Evolutionary conservation across 106 monocot genomes (phyloP), one percentile per base, ranked within the genome.

Genomic region (Iris macrosiphon): DNA sequence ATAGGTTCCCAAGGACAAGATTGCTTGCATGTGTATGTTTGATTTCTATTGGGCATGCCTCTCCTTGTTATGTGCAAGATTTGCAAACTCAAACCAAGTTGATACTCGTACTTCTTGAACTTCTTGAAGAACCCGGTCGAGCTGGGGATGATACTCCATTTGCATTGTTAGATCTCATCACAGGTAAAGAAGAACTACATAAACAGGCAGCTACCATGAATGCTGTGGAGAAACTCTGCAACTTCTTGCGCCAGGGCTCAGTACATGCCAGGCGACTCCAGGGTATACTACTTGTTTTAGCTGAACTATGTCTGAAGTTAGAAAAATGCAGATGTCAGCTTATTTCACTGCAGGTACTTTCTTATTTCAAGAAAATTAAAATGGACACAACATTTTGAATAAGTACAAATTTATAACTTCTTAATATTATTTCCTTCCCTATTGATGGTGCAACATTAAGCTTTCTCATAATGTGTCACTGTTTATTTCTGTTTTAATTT

Each of bases 141-240:
- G 72, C 60, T 70, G 96, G 96, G 39, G 80, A 91, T 71, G 96
- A 91, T 61, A 87, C 90, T 63, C 77, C 90, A 22, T 98, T 82
- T 79, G 86, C 76, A 33, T 68, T 98, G 51, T 68, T 52, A 64
- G 72, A 63, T 60, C 55, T 98, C 26, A 67, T 91, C 53, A 45
- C 30, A 54, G 90, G 63, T 27, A 73, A 85, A 15, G 86, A 87
- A 49, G 86, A 96, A 24, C 61, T 98, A 61, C 96, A 98, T 38
- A 83, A 80, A 42, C 83, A 98, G 46, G 83, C 83, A 19, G 28
- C 78, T 35, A 74, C 79, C n/a, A 37, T 73, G n/a, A 91, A 75
- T 70, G 77, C 72, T 62, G 59, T 90, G 72, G 83, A 83, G 72
- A 91, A 80, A 40, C 72, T 98, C 29, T 77, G 80, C 50, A 64